Evolutionary conservation across 345 rosid genomes (phyloP), one percentile per base, ranked within the genome.

Genomic region (Populus davidiana): DNA sequence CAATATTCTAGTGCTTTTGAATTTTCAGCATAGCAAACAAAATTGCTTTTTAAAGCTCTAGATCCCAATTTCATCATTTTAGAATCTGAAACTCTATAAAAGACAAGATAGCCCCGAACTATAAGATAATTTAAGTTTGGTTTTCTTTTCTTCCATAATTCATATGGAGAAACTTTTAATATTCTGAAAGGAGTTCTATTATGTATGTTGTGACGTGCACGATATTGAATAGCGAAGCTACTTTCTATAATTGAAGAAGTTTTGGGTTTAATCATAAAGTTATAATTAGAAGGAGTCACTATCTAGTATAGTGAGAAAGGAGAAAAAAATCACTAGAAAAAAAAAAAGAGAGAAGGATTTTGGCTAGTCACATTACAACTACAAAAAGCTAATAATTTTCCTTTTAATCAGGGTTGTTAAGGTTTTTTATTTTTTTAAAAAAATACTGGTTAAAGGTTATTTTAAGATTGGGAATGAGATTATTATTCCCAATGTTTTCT

Each of bases 161-260:
- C 14, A 3, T 47, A 47, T 43, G 63, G 74, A 14, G 62, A 71
- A 21, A 47, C 23, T 47, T 29, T 50, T 43, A 12, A 43, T 20
- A 8, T 64, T 13, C 18, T 64, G 1, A 16, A 23, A 64, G 16
- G 21, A 13, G 25, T 64, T 64, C 20, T 64, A 29, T 64, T 64
- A 23, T 64, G 1, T 21, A 29, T 27, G 36, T 33, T 33, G 5
- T 33, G 36, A 33, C 36, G 1, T 33, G 36, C 0, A 33, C 0
- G 5, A 33, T 33, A 0, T 33, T 5, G 5, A 33, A 4, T 33
- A 0, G 5, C 36, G 0, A 33, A 33, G 1, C 0, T 3, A 5
- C 0, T 0, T 33, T 33, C 0, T 33, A 4, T 4, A 33, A 33
- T 33, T 33, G 5, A 33, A 33, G 0, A 0, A 0, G 5, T 33